Percentiles rank a stretch among this genome's conserved stretches.
Conservation (phyloP, 371 early-diverging fungal species). For the Zychaea mexicana region DNA sequence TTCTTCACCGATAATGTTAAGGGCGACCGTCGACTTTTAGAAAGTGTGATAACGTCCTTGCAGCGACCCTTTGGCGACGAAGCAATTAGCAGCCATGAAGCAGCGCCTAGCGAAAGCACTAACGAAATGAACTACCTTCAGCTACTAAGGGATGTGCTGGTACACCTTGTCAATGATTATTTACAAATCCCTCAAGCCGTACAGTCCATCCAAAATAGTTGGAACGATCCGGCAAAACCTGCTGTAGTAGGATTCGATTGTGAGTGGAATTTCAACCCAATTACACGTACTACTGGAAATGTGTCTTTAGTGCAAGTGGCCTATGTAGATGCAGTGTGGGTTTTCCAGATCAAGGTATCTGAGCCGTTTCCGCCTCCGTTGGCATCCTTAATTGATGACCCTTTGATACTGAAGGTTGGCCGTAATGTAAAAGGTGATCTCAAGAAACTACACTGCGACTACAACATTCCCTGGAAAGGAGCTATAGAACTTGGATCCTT, state of each 20-base stretch:
- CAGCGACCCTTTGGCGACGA: background rate
- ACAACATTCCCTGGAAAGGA: background rate
- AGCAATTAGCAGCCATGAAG: background rate
- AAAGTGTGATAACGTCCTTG: background rate
- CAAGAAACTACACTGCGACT: background rate
- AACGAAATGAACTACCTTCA: background rate
- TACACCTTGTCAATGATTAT: background rate
- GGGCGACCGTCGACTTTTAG: background rate
- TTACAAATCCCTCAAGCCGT: background rate
- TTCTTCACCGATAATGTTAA: background rate
- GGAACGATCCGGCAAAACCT: background rate
- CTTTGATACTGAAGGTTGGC: background rate
- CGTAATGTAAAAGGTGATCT: background rate
- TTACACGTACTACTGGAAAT: background rate
- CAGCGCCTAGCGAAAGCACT: too few species aligned
- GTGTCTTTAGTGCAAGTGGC: background rate
- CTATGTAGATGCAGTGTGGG: background rate
- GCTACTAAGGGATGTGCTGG: background rate
- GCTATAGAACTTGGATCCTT: background rate
- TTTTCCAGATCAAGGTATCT: background rate
- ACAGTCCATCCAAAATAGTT: background rate
- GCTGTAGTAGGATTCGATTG: background rate
- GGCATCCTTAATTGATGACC: background rate
- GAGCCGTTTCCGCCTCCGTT: background rate
- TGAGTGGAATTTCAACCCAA: background rate